A percentile compares a stretch with the other conserved stretches of the same genome.
These are phyloP conservation scores for Bjerkandera adusta DNA, from an alignment of 1,284 basidiomycete genomes.

Conservation along the genomic window DNA sequence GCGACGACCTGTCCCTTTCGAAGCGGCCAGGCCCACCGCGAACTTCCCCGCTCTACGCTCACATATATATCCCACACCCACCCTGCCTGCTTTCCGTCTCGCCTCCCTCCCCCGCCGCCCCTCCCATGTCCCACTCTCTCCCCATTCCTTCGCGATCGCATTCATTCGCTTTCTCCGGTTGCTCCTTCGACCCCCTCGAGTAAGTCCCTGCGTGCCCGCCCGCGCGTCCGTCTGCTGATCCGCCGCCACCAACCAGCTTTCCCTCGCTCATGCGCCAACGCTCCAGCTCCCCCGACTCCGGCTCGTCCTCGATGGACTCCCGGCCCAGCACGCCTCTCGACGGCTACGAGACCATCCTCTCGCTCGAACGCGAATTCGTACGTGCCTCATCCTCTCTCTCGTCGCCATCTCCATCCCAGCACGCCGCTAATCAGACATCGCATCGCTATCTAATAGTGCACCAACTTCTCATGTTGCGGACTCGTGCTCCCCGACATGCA, in stretches of 20 bases:
- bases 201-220: not conserved
- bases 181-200: not conserved
- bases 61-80: too few relatives aligned
- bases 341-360: constrained; percentile 3
- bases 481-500: constrained; percentile 61
- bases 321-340: constrained; percentile 5
- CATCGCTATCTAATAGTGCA: constrained; percentile 52
- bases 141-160: not conserved
- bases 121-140: not conserved
- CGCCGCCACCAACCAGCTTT: constrained; percentile 3
- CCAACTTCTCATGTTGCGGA: constrained; percentile 67
- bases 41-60: too few relatives aligned
- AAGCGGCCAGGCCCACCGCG: too few relatives aligned
- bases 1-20: too few relatives aligned
- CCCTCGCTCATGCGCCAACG: too few relatives aligned
- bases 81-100: too few relatives aligned
- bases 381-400: not conserved
- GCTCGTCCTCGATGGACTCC: constrained; percentile 6
- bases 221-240: not conserved
- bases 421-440: too few relatives aligned
- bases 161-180: constrained; percentile 1
- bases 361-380: constrained; percentile 13
- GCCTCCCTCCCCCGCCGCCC: too few relatives aligned
- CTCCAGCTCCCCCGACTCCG: not conserved
- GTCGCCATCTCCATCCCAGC: not conserved